These are phyloP conservation scores for Arctostaphylos glauca DNA, from an alignment of 148 eudicot genomes.

Conservation along the genomic window DNA sequence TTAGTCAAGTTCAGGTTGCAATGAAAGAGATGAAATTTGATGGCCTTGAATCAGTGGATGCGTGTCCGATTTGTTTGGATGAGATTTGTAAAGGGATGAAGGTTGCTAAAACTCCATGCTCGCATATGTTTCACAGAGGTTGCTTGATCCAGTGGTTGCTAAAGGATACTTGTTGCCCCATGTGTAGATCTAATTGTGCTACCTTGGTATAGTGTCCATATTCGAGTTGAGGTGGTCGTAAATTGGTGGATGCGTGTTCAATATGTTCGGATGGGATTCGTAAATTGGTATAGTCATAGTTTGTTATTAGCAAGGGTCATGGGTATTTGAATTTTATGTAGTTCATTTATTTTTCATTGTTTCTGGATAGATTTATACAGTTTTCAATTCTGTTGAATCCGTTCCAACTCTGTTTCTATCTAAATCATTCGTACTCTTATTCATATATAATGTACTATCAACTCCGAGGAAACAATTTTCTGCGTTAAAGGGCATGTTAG, in stretches of 20 bases:
- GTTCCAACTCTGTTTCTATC: not conserved
- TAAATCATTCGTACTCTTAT: not conserved
- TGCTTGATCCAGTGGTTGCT: conserved; percentile 9
- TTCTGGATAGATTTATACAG: not conserved
- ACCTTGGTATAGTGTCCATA: not conserved
- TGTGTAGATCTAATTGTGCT: not conserved
- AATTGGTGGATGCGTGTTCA: no score
- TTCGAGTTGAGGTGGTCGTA: no score
- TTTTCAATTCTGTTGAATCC: no score
- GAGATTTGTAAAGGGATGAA: not conserved
- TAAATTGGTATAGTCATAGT: not conserved
- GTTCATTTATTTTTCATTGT: not conserved
- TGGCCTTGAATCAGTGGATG: not conserved
- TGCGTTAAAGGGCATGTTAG: no score
- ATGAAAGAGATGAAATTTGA: not conserved
- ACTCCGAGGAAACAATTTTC: no score
- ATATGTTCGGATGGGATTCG: no score
- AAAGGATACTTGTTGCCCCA: not conserved
- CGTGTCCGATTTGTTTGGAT: conserved; percentile 8
- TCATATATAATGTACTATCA: no score
- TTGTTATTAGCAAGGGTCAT: not conserved
- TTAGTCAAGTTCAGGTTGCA: not conserved
- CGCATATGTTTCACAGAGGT: conserved; percentile 1
- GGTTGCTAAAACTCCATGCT: conserved; percentile 3
- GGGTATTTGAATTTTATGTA: not conserved